A percentile compares a stretch with the other conserved stretches of the same genome.
These are phyloP conservation scores for Vanrija humicola DNA, from an alignment of 1,284 basidiomycete species.

Conservation along the genomic window DNA sequence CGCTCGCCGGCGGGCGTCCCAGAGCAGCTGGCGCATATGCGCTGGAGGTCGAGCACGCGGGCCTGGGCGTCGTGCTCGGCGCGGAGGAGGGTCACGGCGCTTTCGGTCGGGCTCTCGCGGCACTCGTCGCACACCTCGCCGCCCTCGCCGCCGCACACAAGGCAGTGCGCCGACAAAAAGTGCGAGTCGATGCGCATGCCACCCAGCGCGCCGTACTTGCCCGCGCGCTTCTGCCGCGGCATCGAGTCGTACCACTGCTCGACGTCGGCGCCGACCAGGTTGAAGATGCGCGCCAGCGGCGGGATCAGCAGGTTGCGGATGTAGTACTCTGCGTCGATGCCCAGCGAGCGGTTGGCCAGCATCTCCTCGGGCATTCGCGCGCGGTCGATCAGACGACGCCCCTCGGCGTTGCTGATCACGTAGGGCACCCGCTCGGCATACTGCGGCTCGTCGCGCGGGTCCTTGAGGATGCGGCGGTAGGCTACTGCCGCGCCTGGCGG, in stretches of 20 bases:
- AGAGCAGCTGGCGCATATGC: conserved; percentile 68
- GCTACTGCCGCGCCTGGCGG: conserved; percentile 89
- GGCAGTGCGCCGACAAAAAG: conserved; percentile 5
- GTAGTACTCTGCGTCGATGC: conserved; percentile 83
- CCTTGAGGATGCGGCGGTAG: conserved; percentile 66
- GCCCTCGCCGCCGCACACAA: background rate
- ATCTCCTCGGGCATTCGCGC: conserved; percentile 76
- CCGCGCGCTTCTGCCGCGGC: conserved; percentile 53
- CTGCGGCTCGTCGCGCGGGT: conserved; percentile 78
- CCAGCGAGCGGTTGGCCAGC: conserved; percentile 63
- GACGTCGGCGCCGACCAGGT: conserved; percentile 85
- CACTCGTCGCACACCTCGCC: conserved; percentile 69
- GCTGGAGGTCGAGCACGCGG: conserved; percentile 59
- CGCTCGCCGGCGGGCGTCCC: conserved; percentile 58
- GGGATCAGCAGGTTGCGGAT: conserved; percentile 83
- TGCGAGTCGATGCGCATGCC: conserved; percentile 21
- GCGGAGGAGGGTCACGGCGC: conserved; percentile 59
- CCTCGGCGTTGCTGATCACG: conserved; percentile 69
- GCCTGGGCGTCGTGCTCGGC: conserved; percentile 60
- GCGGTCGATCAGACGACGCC: conserved; percentile 71
- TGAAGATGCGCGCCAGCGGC: conserved; percentile 84
- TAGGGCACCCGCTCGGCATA: conserved; percentile 93
- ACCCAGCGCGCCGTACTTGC: conserved; percentile 17
- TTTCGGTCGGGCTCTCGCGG: conserved; percentile 54
- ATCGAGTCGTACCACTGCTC: conserved; percentile 84